phyloP scores from a whole-genome alignment of 768 basidiomycete species.

The Boletus barrowsii region DNA sequence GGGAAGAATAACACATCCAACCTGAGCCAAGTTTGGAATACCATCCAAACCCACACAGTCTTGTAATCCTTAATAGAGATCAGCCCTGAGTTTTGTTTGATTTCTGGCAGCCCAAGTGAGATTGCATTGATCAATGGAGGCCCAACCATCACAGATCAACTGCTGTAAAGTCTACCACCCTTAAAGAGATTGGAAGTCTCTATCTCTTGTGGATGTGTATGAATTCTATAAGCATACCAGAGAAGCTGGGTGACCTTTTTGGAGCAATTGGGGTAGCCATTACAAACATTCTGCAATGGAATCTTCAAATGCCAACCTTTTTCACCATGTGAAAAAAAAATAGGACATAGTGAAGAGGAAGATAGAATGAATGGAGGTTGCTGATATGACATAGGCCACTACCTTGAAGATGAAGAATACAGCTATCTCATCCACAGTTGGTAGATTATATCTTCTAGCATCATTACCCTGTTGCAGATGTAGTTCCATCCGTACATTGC shows the following conservation, averaged over 20 bases:
- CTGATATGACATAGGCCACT: constrained; percentile 30
- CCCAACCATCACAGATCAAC: constrained; percentile 45
- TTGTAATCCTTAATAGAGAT: constrained; percentile 33
- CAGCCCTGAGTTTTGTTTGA: too few relatives aligned
- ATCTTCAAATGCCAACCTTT: constrained; percentile 37
- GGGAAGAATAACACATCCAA: constrained; percentile 38
- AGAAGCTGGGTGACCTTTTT: constrained; percentile 29
- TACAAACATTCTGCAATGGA: background rate
- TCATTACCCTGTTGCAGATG: constrained; percentile 20
- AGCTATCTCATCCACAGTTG: constrained; percentile 42
- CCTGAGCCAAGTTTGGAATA: constrained; percentile 24
- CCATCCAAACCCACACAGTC: constrained; percentile 30
- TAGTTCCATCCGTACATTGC: constrained; percentile 8
- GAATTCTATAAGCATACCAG: constrained; percentile 28
- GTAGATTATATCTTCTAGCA: constrained; percentile 40
- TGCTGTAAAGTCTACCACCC: constrained; percentile 40
- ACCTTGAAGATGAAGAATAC: constrained; percentile 26
- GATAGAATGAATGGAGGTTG: constrained; percentile 36
- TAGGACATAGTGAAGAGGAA: constrained; percentile 41
- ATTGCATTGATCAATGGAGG: constrained; percentile 39
- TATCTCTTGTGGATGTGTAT: constrained; percentile 1
- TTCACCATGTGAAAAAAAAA: constrained; percentile 43
- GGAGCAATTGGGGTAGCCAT: background rate
- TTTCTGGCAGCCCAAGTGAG: constrained; percentile 31
- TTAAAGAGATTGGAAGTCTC: constrained; percentile 31